Conservation (phyloP, 306 rosid species). For the Arachis hypogaea region DNA sequence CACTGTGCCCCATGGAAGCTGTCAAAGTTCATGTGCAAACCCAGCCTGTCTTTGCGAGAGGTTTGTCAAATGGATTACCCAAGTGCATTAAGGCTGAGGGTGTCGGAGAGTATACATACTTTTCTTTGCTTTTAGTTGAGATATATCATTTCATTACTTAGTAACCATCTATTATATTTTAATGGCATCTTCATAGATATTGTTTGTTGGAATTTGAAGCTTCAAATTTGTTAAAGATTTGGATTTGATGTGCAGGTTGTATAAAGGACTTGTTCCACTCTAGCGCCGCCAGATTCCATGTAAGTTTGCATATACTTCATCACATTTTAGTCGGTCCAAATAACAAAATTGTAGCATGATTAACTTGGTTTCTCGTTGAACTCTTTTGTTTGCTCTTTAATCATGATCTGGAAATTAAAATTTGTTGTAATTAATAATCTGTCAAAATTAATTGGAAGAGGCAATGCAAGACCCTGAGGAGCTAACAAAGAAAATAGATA, state of each 20-base stretch:
- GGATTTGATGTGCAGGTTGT: conserved; percentile 56
- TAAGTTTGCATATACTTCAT: conserved; percentile 42
- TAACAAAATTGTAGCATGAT: neutral
- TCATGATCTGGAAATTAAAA: too few species aligned
- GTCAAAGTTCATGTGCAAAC: conserved; percentile 92
- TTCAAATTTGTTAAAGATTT: conserved; percentile 17
- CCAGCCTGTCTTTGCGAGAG: conserved; percentile 84
- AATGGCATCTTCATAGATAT: neutral
- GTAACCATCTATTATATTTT: neutral
- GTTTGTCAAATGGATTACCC: conserved; percentile 76
- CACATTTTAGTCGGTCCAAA: too few species aligned
- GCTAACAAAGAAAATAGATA: too few species aligned
- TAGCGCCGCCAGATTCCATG: conserved; percentile 97
- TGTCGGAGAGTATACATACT: conserved; percentile 52
- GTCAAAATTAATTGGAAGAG: neutral
- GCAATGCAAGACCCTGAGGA: too few species aligned
- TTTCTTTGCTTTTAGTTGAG: neutral
- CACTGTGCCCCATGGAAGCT: conserved; percentile 89
- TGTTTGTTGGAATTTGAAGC: neutral
- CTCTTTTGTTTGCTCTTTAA: neutral
- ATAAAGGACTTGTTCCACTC: conserved; percentile 82
- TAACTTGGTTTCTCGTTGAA: too few species aligned
- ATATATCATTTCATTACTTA: neutral
- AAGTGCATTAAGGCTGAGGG: conserved; percentile 76
- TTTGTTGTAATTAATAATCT: neutral